Percentiles rank a stretch among this genome's conserved stretches.
Evolutionary conservation across 345 rosid species (phyloP).

Genomic region (Trapa bicornis): DNA sequence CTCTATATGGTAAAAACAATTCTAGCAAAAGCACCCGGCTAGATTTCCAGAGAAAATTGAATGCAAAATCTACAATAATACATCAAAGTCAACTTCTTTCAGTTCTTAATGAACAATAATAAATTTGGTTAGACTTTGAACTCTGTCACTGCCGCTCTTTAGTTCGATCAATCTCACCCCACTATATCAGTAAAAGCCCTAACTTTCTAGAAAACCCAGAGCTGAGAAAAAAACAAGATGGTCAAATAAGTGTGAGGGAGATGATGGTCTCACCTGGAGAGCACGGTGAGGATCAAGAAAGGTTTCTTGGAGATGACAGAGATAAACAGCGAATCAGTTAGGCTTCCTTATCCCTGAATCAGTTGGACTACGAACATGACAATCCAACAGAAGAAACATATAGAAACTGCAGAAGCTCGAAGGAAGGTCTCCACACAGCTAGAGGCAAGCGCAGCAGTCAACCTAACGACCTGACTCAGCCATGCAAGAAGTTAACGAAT

Average conservation of each 20-base stretch:
- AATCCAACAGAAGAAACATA: not conserved
- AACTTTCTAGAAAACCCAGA: not conserved
- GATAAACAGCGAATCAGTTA: slow-evolving; percentile 74
- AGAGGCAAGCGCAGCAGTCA: not conserved
- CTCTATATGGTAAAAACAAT: no score
- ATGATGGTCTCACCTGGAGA: slow-evolving; percentile 53
- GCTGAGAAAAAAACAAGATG: not conserved
- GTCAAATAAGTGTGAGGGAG: not conserved
- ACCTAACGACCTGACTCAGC: not conserved
- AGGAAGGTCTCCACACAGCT: not conserved
- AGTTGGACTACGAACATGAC: not conserved
- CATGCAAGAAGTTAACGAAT: not conserved
- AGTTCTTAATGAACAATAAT: not conserved
- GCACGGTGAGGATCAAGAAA: slow-evolving; percentile 80
- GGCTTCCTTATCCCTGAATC: slow-evolving; percentile 10
- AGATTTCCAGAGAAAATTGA: not conserved
- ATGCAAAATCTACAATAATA: not conserved
- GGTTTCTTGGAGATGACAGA: slow-evolving; percentile 88
- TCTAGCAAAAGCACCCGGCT: not conserved
- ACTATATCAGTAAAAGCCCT: not conserved
- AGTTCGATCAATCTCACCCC: not conserved
- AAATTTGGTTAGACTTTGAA: not conserved
- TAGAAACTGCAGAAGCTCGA: not conserved
- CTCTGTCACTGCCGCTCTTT: not conserved
- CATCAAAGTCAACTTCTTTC: not conserved